phyloP scores from a whole-genome alignment of 2,329 filamentous ascomycete species.

The Lecanosticta acicola region DNA sequence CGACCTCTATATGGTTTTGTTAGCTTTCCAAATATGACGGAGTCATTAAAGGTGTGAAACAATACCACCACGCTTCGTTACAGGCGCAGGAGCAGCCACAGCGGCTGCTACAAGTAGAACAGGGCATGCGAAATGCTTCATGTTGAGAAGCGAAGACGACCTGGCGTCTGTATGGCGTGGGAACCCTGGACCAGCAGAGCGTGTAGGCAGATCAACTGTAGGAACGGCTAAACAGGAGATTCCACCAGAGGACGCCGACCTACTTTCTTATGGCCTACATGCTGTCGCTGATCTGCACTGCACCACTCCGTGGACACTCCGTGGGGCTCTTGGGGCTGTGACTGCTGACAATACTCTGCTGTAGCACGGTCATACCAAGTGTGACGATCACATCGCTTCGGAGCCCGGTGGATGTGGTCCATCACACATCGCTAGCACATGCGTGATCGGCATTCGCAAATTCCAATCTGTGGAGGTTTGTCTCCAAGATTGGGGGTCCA shows the following conservation, averaged over 20 bases:
- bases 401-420: background rate
- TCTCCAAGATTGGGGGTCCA: background rate
- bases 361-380: background rate
- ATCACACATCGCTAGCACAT: background rate
- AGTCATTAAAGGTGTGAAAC: too few relatives aligned
- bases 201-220: background rate
- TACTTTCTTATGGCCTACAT: background rate
- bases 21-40: background rate
- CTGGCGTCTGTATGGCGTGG: background rate
- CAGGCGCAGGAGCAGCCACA: slow-evolving; percentile 1
- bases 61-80: background rate
- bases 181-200: background rate
- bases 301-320: background rate
- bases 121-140: background rate
- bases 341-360: background rate
- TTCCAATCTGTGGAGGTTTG: background rate
- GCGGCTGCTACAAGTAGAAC: background rate
- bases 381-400: background rate
- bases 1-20: background rate
- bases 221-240: too few relatives aligned
- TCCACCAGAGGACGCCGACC: background rate
- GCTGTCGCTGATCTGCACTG: background rate
- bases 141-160: background rate
- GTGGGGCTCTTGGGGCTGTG: background rate
- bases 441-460: background rate